Evolutionary conservation across 2,329 filamentous ascomycete genomes (phyloP).

Genomic region (Xylariaceae sp.): DNA sequence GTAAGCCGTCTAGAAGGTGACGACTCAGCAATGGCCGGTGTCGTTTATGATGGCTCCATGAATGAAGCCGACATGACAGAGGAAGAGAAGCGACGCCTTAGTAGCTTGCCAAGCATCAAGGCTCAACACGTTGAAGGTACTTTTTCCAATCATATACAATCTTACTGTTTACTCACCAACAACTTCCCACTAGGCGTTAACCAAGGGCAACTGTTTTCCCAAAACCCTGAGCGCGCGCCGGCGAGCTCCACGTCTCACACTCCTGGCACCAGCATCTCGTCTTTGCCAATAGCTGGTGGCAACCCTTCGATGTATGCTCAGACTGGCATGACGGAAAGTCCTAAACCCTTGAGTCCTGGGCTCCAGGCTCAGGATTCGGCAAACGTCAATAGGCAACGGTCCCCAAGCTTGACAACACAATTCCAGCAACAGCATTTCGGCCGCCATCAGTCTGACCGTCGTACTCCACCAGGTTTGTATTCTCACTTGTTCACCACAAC

Average conservation of each 20-base stretch:
- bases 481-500: conserved; percentile 33
- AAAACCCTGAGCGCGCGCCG: conserved; percentile 62
- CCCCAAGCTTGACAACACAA: conserved; percentile 70
- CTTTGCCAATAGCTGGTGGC: conserved; percentile 53
- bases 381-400: conserved; percentile 63
- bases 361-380: conserved; percentile 60
- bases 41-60: conserved; percentile 59
- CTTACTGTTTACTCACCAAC: conserved; percentile 72
- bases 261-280: conserved; percentile 57
- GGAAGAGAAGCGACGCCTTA: conserved; percentile 68
- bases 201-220: conserved; percentile 66
- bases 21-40: conserved; percentile 63
- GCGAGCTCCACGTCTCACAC: conserved; percentile 64
- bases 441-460: conserved; percentile 62
- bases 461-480: conserved; percentile 61
- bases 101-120: conserved; percentile 78
- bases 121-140: conserved; percentile 69
- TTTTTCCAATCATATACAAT: conserved; percentile 55
- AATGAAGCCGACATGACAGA: conserved; percentile 67
- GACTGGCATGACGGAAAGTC: conserved; percentile 81
- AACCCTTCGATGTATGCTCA: conserved; percentile 69
- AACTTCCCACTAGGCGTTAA: conserved; percentile 68
- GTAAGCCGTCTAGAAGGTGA: conserved; percentile 56
- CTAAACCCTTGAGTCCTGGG: conserved; percentile 78
- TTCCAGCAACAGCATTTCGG: conserved; percentile 69